Evolutionary conservation across 2,329 filamentous ascomycete species (phyloP).

Genomic region (Samsoniella hepiali): DNA sequence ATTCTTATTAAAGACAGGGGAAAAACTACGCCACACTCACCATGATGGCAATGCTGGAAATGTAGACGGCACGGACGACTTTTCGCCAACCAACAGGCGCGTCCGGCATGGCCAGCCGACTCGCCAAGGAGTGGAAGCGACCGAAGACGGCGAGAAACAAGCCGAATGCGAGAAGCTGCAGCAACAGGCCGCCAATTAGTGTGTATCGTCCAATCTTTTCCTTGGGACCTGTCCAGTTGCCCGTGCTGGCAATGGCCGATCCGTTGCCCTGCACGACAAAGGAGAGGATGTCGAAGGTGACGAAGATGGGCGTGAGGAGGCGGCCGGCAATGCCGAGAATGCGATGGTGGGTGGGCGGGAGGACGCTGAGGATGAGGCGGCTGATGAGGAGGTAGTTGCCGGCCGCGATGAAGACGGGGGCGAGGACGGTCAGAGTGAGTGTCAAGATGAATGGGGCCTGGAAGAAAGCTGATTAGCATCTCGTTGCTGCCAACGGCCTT

Average conservation of each 20-base stretch:
- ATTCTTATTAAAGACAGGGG: background rate
- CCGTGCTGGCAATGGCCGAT: conserved; percentile 40
- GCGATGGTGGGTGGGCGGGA: conserved; percentile 32
- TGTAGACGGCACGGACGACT: conserved; percentile 41
- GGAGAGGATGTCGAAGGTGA: conserved; percentile 43
- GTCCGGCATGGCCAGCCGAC: conserved; percentile 21
- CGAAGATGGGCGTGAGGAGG: conserved; percentile 44
- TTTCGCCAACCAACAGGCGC: conserved; percentile 36
- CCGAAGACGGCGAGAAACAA: conserved; percentile 40
- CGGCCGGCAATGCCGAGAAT: conserved; percentile 36
- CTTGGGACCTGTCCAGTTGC: conserved; percentile 40
- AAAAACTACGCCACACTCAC: conserved; percentile 28
- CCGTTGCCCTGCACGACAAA: conserved; percentile 45
- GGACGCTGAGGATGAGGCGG: conserved; percentile 40
- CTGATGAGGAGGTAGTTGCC: conserved; percentile 51
- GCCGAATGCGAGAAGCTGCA: conserved; percentile 40
- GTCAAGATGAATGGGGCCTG: conserved; percentile 38
- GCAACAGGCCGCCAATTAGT: conserved; percentile 40
- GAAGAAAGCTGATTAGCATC: background rate
- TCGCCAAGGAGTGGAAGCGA: conserved; percentile 36
- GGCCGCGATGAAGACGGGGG: conserved; percentile 47
- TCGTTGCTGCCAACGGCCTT: background rate
- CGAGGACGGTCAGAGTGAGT: conserved; percentile 43
- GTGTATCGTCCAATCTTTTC: conserved; percentile 38
- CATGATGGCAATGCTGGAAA: conserved; percentile 44